A percentile compares a stretch with the other conserved stretches of the same genome.
phyloP scores from a whole-genome alignment of 257 asterid genomes.

The Echites panduratus region DNA sequence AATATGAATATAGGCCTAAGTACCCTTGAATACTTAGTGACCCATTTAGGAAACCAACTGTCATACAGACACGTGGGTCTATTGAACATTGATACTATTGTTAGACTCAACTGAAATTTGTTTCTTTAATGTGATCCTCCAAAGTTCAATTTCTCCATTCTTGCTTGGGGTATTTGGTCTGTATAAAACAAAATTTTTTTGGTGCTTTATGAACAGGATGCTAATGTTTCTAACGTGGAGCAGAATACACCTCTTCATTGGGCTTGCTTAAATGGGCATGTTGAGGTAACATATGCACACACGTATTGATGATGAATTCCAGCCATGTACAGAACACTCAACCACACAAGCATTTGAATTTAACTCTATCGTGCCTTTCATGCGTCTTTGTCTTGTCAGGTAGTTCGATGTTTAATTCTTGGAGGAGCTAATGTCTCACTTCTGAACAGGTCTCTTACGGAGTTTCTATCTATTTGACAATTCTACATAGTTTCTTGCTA shows the following conservation, averaged over 20 bases:
- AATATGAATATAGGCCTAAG: not conserved
- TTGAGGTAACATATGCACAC: constrained; percentile 46
- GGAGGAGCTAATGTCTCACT: constrained; percentile 69
- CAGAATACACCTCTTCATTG: constrained; percentile 91
- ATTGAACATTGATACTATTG: not conserved
- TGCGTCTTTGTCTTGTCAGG: constrained; percentile 29
- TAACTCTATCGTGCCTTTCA: not conserved
- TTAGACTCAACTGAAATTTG: not conserved
- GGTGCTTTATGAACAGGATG: constrained; percentile 49
- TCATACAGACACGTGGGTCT: not conserved
- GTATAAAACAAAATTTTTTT: constrained; percentile 11
- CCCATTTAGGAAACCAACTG: too few species aligned
- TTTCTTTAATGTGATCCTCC: not conserved
- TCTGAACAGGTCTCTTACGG: constrained; percentile 56
- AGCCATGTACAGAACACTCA: not conserved
- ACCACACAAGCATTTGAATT: not conserved
- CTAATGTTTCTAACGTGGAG: constrained; percentile 69
- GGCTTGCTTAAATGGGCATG: constrained; percentile 89
- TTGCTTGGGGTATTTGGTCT: not conserved
- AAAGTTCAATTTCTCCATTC: not conserved
- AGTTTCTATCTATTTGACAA: not conserved
- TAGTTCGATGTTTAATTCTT: constrained; percentile 62
- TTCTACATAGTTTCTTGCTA: not conserved
- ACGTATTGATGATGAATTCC: not conserved
- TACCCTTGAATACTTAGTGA: too few species aligned